These are phyloP conservation scores for Botryotinia narcissicola DNA, from an alignment of 2,329 filamentous ascomycete genomes.

Conservation along the genomic window DNA sequence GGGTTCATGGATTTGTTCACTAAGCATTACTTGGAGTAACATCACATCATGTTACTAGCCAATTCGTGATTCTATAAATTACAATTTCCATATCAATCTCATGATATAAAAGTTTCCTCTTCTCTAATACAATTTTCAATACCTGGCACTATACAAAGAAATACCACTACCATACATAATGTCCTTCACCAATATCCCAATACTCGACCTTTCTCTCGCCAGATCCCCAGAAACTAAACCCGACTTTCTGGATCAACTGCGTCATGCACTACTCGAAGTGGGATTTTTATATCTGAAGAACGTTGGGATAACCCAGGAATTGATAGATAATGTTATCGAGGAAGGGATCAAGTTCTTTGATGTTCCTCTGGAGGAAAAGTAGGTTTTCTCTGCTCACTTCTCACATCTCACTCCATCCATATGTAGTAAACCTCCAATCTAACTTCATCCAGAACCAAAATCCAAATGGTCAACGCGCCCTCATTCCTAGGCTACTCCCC, in stretches of 20 bases:
- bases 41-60: conserved; percentile 2
- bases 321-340: conserved; percentile 63
- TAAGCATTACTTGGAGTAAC: neutral
- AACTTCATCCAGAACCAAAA: conserved; percentile 43
- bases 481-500: conserved; percentile 70
- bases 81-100: too few species aligned
- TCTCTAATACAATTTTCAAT: neutral
- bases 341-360: conserved; percentile 75
- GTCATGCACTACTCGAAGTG: conserved; percentile 77
- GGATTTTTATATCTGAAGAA: conserved; percentile 86
- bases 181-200: conserved; percentile 69
- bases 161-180: conserved; percentile 26
- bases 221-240: conserved; percentile 64
- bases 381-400: neutral
- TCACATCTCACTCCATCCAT: neutral
- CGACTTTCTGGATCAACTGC: conserved; percentile 66
- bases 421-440: conserved; percentile 41
- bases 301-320: conserved; percentile 64
- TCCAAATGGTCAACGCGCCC: conserved; percentile 71
- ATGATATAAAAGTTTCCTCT: neutral
- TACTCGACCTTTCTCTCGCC: conserved; percentile 71
- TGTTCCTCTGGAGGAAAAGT: conserved; percentile 73
- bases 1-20: neutral
- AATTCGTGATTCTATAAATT: neutral
- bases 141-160: neutral